A percentile compares a stretch with the other conserved stretches of the same genome.
phyloP scores from a whole-genome alignment of 176 grass and related monocot genomes.

The Carex kokanica region DNA sequence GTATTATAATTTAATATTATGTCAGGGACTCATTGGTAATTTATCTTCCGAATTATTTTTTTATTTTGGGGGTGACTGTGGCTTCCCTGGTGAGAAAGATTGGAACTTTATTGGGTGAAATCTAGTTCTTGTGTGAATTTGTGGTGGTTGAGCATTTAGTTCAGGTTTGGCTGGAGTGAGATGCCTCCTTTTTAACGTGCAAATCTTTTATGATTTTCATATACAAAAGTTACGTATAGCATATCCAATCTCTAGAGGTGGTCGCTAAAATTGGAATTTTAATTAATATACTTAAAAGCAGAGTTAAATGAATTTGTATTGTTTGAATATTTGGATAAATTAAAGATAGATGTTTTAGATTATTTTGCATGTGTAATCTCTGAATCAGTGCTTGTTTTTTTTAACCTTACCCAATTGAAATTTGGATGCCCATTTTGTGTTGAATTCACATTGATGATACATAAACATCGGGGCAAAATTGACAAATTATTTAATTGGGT shows the following conservation, averaged over 20 bases:
- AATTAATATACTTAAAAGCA: neutral
- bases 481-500: neutral
- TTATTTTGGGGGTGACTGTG: neutral
- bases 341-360: neutral
- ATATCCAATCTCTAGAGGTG: neutral
- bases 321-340: neutral
- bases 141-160: slow-evolving; percentile 10
- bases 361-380: neutral
- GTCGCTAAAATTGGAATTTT: slow-evolving; percentile 2
- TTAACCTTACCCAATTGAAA: neutral
- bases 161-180: slow-evolving; percentile 26
- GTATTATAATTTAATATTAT: neutral
- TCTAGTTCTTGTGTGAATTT: neutral
- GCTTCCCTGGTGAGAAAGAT: neutral
- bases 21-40: slow-evolving; percentile 13
- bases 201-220: slow-evolving; percentile 8
- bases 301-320: neutral
- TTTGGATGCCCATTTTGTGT: neutral
- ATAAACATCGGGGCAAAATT: neutral
- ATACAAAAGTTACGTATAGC: neutral
- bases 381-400: neutral
- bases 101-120: slow-evolving; percentile 6
- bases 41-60: slow-evolving; percentile 16
- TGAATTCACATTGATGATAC: neutral
- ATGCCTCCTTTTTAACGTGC: slow-evolving; percentile 12